A percentile compares a stretch with the other conserved stretches of the same genome.
phyloP scores from a whole-genome alignment of 305 asterid genomes.

The Nicotiana rustica region DNA sequence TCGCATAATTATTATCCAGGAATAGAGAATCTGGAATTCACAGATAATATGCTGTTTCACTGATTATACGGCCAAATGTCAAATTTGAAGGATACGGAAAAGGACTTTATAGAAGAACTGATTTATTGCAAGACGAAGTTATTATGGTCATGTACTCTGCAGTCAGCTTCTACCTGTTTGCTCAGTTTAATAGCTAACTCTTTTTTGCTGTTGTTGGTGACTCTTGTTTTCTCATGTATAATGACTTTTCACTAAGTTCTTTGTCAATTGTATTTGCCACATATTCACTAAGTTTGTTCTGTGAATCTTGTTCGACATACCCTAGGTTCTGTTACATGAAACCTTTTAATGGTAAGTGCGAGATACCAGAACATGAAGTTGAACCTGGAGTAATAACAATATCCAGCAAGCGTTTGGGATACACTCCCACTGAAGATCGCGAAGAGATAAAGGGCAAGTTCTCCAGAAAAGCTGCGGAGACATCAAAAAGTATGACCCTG shows the following conservation, averaged over 20 bases:
- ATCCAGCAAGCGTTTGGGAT: conserved; percentile 48
- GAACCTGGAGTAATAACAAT: conserved; percentile 57
- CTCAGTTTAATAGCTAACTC: background rate
- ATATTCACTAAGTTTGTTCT: conserved; percentile 31
- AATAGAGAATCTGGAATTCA: conserved; percentile 11
- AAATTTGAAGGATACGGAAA: background rate
- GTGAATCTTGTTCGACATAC: conserved; percentile 22
- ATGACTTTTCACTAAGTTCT: background rate
- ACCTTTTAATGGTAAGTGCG: conserved; percentile 70
- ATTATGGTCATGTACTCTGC: background rate
- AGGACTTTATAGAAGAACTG: background rate
- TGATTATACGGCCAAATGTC: background rate
- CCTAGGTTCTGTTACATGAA: conserved; percentile 77
- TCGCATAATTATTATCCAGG: background rate
- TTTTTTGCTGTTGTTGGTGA: background rate
- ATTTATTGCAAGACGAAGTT: background rate
- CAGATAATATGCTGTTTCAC: background rate
- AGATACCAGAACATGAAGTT: conserved; percentile 61
- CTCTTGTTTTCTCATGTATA: background rate
- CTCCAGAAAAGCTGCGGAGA: background rate
- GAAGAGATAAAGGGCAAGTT: conserved; percentile 27
- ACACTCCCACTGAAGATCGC: conserved; percentile 1
- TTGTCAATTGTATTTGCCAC: conserved; percentile 15
- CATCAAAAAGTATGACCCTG: conserved; percentile 28
- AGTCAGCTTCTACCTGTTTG: conserved; percentile 23